Conservation (phyloP, 805 yeast genomes). For the Candida broadrunensis region DNA sequence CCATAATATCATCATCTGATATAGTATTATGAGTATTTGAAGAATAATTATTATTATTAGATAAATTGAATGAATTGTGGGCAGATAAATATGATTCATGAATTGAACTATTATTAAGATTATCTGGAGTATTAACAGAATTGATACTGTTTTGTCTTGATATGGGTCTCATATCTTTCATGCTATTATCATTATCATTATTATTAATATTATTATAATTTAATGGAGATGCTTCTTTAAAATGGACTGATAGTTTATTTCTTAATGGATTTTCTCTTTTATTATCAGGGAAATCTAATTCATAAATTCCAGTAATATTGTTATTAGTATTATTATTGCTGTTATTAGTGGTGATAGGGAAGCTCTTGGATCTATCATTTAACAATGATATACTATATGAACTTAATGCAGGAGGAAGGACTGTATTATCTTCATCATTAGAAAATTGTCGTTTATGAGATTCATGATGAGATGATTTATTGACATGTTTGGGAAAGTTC, state of each 20-base stretch:
- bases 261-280: slow-evolving; percentile 17
- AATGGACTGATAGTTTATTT: slow-evolving; percentile 32
- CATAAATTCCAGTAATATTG: slow-evolving; percentile 27
- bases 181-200: slow-evolving; percentile 3
- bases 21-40: slow-evolving; percentile 5
- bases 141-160: neutral
- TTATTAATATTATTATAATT: slow-evolving; percentile 1
- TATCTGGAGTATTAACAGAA: slow-evolving; percentile 2
- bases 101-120: slow-evolving; percentile 2
- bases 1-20: slow-evolving; percentile 1
- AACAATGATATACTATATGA: slow-evolving; percentile 55
- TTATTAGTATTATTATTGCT: slow-evolving; percentile 5
- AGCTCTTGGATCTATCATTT: slow-evolving; percentile 23
- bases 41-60: slow-evolving; percentile 7
- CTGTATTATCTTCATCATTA: slow-evolving; percentile 47
- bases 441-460: slow-evolving; percentile 10
- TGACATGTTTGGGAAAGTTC: neutral
- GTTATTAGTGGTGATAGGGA: slow-evolving; percentile 1
- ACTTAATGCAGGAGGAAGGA: slow-evolving; percentile 59
- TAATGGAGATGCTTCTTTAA: slow-evolving; percentile 13
- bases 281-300: slow-evolving; percentile 27
- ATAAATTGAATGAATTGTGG: slow-evolving; percentile 11
- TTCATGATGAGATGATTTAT: neutral
- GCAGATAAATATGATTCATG: neutral
- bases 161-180: slow-evolving; percentile 1